These are phyloP conservation scores for Talaromyces liani DNA, from an alignment of 495 filamentous ascomycete genomes.

Conservation along the genomic window DNA sequence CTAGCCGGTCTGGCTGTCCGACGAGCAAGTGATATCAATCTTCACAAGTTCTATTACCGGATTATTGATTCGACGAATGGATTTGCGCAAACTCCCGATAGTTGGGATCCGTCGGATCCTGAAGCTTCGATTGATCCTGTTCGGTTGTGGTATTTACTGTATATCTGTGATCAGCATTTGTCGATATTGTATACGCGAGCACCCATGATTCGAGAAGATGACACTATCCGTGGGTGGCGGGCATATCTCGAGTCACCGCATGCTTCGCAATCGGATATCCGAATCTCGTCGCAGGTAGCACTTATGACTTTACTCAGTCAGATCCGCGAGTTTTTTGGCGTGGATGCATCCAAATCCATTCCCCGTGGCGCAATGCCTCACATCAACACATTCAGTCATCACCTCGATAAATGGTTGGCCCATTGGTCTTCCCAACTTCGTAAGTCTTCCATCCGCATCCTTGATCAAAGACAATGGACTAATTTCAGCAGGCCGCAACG, in stretches of 20 bases:
- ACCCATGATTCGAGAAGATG: conserved; percentile 31
- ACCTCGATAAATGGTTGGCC: conserved; percentile 34
- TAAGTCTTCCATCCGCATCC: conserved; percentile 16
- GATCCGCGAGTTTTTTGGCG: conserved; percentile 29
- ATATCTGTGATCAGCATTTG: conserved; percentile 40
- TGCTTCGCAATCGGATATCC: conserved; percentile 27
- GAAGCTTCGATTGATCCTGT: conserved; percentile 22
- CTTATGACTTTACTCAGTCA: conserved; percentile 32
- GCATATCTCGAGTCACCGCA: conserved; percentile 22
- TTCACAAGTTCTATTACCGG: conserved; percentile 25
- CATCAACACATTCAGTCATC: conserved; percentile 27
- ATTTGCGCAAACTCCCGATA: conserved; percentile 14
- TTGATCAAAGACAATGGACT: not conserved
- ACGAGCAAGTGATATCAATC: conserved; percentile 33
- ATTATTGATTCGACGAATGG: conserved; percentile 15
- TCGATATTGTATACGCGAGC: conserved; percentile 38
- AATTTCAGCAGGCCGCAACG: conserved; percentile 4
- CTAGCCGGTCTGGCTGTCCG: conserved; percentile 35
- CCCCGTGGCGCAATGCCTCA: conserved; percentile 24
- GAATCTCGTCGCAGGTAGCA: conserved; percentile 29
- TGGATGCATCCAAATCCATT: conserved; percentile 23
- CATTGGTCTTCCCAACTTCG: conserved; percentile 24
- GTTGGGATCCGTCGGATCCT: conserved; percentile 5
- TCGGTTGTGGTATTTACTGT: conserved; percentile 35
- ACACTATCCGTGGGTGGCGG: conserved; percentile 27